Evolutionary conservation across 2,329 filamentous ascomycete species (phyloP), one percentile per base, ranked within the genome.

Genomic region (Botryotinia convoluta): DNA sequence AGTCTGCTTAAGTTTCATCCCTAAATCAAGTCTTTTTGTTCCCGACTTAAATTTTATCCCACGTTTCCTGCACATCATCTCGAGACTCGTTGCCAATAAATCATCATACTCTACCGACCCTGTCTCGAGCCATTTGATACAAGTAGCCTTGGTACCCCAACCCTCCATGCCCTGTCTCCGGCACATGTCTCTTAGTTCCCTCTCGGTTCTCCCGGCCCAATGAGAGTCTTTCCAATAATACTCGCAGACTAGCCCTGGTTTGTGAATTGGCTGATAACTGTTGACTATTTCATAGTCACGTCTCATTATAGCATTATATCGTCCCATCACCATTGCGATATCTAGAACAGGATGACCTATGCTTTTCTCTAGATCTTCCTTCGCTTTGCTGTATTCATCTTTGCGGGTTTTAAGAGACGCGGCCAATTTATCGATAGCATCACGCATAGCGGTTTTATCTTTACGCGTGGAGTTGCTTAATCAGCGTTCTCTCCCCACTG

Each of bases 191-290:
- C 3, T 12, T 26, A 78, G 44, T 32, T 79, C 70, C 3, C 71
- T 59, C 45, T 74, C 63, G 4, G 65, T 74, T 44, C 60, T 74
- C 8, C 42, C 61, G 0, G 77, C 76, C 78, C 78, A 78, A 16
- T 74, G 76, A 0, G 76, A 78, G 18, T 75, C 54, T 22, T 74
- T 74, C 74, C 74, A 76, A 45, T 77, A 61, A 48, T 77, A 78
- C 29, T 75, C 71, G 35, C 75, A 77, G 1, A 72, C 29, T 1
- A 70, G 65, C 29, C 35, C 45, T 22, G 44, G 16, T 35, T 67
- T 32, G 32, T 35, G 32, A 9, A 35, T 9, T 18, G 37, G 64
- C 42, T 69, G 37, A 22, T 42, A 54, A 44, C 29, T 73, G 9
- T 59, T 57, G 72, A 69, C 18, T 22, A 39, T 22, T 39, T 73